phyloP scores from a whole-genome alignment of 129 eudicot species.

The Ambrosia artemisiifolia region DNA sequence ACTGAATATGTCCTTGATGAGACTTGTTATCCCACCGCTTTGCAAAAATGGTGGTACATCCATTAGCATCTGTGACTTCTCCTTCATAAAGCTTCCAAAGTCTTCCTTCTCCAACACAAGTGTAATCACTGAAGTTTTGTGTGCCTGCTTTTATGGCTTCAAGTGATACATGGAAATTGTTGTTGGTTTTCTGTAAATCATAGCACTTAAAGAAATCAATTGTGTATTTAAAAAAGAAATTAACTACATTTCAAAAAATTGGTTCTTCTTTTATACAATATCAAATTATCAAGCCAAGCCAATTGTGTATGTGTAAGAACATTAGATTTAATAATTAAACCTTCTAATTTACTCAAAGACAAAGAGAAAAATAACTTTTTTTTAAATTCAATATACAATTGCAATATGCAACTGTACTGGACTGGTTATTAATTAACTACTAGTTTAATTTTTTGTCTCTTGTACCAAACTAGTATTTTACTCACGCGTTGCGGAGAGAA shows the following conservation, averaged over 20 bases:
- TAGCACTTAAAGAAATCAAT: neutral
- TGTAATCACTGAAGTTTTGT: neutral
- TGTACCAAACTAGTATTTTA: too few species aligned
- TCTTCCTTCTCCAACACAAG: neutral
- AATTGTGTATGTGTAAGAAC: neutral
- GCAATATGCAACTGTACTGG: neutral
- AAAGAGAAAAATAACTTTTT: neutral
- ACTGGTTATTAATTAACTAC: too few species aligned
- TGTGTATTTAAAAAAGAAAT: neutral
- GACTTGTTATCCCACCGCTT: neutral
- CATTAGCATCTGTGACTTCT: neutral
- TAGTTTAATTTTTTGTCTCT: too few species aligned
- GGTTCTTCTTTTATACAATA: neutral
- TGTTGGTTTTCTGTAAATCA: neutral
- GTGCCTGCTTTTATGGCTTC: neutral
- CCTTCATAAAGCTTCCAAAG: slow-evolving; percentile 4
- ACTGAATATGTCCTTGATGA: neutral
- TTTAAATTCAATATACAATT: too few species aligned
- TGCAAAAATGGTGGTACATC: neutral
- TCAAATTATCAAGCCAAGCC: neutral
- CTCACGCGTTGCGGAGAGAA: too few species aligned
- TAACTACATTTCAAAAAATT: too few species aligned
- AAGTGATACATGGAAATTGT: neutral
- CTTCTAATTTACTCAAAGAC: neutral
- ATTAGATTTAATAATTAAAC: neutral